Conservation (phyloP, 306 rosid species). For the Citrullus colocynthis region DNA sequence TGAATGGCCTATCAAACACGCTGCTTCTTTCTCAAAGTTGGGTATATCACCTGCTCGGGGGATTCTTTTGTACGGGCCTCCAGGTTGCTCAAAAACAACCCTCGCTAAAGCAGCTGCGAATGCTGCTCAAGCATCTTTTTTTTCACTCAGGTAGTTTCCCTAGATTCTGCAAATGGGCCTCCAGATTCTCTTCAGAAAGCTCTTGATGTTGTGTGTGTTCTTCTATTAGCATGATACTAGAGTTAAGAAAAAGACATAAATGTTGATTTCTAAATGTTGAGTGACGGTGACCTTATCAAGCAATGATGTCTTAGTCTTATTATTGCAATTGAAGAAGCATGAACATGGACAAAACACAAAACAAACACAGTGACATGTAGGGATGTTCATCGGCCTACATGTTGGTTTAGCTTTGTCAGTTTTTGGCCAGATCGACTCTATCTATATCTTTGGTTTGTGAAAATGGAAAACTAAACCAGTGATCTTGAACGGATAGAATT, state of each 20-base stretch:
- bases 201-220: not conserved
- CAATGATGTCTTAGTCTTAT: not conserved
- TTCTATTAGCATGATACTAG: not conserved
- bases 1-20: slow-evolving; percentile 84
- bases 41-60: slow-evolving; percentile 85
- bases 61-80: slow-evolving; percentile 93
- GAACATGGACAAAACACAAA: not conserved
- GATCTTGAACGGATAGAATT: not conserved
- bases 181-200: not conserved
- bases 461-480: not conserved
- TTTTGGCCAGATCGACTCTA: not conserved
- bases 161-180: not conserved
- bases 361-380: not conserved
- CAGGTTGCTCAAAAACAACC: slow-evolving; percentile 94
- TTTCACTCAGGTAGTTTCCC: slow-evolving; percentile 62
- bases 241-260: not conserved
- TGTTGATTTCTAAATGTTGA: not conserved
- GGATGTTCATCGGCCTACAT: not conserved
- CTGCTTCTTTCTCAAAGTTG: slow-evolving; percentile 52
- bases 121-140: slow-evolving; percentile 86
- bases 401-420: not conserved
- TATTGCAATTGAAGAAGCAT: not conserved
- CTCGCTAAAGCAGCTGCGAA: slow-evolving; percentile 94
- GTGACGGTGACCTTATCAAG: not conserved
- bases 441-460: not conserved